A percentile compares a stretch with the other conserved stretches of the same genome.
phyloP scores from a whole-genome alignment of 2,329 filamentous ascomycete species.

The Ophiostoma novo-ulmi region DNA sequence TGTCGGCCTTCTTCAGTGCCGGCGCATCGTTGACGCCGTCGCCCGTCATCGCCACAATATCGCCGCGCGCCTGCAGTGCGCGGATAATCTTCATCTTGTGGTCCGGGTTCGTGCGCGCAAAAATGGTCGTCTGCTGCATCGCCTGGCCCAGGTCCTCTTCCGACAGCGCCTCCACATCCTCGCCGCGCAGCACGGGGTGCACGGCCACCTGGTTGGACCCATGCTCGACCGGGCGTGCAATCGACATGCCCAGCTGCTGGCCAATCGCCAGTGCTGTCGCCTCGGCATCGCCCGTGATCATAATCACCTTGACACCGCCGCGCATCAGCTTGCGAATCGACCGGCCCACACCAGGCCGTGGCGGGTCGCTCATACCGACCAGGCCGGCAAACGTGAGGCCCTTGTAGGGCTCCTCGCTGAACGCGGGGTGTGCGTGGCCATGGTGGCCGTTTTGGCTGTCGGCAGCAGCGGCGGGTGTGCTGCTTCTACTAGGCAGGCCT shows the following conservation, averaged over 20 bases:
- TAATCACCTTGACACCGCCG: conserved; percentile 93
- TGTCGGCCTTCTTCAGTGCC: conserved; percentile 93
- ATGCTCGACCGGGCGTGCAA: conserved; percentile 53
- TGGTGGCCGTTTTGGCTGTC: conserved; percentile 32
- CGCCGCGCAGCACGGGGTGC: conserved; percentile 72
- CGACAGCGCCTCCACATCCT: conserved; percentile 90
- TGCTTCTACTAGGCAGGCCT: conserved; percentile 35
- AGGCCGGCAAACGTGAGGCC: conserved; percentile 85
- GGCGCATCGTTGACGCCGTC: conserved; percentile 98
- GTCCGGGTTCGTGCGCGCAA: conserved; percentile 91
- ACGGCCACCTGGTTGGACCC: conserved; percentile 54
- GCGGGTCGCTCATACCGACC: conserved; percentile 96
- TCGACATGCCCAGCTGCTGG: conserved; percentile 87
- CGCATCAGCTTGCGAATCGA: conserved; percentile 87
- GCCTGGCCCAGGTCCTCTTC: conserved; percentile 77
- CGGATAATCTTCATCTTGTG: conserved; percentile 97
- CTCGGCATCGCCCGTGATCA: conserved; percentile 97
- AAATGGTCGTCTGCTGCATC: conserved; percentile 85
- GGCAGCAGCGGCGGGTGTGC: conserved; percentile 43
- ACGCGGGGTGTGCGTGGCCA: conserved; percentile 40
- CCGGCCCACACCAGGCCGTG: conserved; percentile 79
- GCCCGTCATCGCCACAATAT: conserved; percentile 98
- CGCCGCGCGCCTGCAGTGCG: conserved; percentile 83
- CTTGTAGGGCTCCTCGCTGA: conserved; percentile 67
- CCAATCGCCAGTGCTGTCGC: conserved; percentile 92